Percentiles rank a stretch among this genome's conserved stretches.
These are phyloP conservation scores for Myxozyma neglecta DNA, from an alignment of 805 yeast species.

Conservation along the genomic window DNA sequence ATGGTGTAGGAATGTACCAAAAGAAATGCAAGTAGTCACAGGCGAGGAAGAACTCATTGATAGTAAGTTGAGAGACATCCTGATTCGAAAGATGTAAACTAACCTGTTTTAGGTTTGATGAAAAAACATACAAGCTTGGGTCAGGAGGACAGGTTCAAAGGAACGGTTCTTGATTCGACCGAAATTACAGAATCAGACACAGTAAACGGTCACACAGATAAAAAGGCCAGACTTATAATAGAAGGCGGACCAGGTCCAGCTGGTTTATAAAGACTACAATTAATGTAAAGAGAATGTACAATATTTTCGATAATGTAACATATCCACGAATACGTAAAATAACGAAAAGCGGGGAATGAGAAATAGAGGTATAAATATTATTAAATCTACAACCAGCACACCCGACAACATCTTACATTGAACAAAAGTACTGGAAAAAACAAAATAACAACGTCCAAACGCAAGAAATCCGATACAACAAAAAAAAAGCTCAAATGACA, in stretches of 20 bases:
- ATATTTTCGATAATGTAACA: not conserved
- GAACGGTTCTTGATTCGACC: conserved; percentile 25
- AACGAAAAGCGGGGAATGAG: no score
- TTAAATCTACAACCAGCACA: no score
- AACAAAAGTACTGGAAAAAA: not conserved
- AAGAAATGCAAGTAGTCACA: conserved; percentile 11
- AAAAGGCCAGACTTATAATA: not conserved
- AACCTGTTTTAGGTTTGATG: conserved; percentile 13
- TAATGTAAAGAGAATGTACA: not conserved
- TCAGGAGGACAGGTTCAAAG: conserved; percentile 30
- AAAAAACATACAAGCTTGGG: conserved; percentile 26
- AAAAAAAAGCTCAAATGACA: not conserved
- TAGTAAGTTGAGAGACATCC: conserved; percentile 7
- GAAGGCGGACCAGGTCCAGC: conserved; percentile 27
- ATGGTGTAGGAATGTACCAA: conserved; percentile 21
- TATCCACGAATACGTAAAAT: not conserved
- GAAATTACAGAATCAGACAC: not conserved
- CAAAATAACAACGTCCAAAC: not conserved
- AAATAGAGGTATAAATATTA: no score
- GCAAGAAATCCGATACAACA: not conserved
- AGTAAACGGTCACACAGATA: conserved; percentile 3
- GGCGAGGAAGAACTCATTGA: conserved; percentile 22
- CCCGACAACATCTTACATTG: not conserved
- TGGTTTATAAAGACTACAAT: not conserved
- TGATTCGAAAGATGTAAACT: not conserved